These are phyloP conservation scores for Myrica gale DNA, from an alignment of 306 rosid species.

Conservation along the genomic window DNA sequence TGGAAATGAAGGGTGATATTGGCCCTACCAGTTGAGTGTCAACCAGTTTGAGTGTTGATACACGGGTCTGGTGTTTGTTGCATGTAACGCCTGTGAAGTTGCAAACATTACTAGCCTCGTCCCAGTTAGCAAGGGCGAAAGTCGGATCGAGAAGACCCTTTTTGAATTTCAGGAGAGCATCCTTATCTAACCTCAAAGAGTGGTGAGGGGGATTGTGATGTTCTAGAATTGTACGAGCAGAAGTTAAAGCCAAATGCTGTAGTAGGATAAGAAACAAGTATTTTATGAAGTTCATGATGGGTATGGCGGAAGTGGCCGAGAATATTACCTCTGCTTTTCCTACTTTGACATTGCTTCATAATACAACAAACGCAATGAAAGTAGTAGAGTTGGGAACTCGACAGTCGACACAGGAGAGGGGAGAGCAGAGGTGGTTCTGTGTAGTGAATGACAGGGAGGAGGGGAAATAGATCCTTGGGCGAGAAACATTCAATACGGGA, in stretches of 20 bases:
- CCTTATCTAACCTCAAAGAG: constrained; percentile 47
- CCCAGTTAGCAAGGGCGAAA: constrained; percentile 56
- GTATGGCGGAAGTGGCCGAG: neutral
- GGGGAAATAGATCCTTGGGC: neutral
- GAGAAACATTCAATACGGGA: neutral
- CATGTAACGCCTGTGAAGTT: constrained; percentile 55
- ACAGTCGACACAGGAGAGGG: no score
- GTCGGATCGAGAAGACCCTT: constrained; percentile 47
- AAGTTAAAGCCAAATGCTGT: constrained; percentile 34
- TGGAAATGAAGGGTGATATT: constrained; percentile 56
- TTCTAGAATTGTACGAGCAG: constrained; percentile 23
- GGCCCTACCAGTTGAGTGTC: constrained; percentile 44
- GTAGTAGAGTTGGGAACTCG: neutral
- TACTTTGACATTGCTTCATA: neutral
- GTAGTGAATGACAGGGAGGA: neutral
- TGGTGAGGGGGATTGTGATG: constrained; percentile 34
- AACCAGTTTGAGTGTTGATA: constrained; percentile 30
- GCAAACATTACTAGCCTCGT: constrained; percentile 48
- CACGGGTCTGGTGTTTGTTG: constrained; percentile 42
- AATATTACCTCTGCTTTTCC: neutral
- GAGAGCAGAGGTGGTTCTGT: no score
- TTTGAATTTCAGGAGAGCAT: constrained; percentile 55
- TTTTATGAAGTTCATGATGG: neutral
- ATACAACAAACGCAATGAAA: neutral
- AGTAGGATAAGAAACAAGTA: constrained; percentile 36